phyloP scores from a whole-genome alignment of 2,329 filamentous ascomycete genomes.

The Thielaviopsis punctulata region DNA sequence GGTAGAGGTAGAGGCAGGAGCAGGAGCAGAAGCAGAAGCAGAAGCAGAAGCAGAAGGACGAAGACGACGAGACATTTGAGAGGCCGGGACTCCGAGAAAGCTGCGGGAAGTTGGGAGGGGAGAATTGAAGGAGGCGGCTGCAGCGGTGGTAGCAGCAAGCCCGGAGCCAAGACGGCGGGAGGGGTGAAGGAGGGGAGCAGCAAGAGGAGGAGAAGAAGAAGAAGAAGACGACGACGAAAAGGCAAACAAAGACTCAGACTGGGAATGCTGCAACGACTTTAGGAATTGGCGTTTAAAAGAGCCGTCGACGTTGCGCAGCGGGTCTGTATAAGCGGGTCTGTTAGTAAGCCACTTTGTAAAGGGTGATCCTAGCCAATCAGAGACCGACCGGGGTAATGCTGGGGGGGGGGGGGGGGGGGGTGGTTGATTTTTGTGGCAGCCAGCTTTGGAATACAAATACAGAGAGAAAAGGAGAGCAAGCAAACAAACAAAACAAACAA shows the following conservation, averaged over 20 bases:
- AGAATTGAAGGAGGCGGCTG: neutral
- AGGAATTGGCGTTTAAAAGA: slow-evolving; percentile 10
- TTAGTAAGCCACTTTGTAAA: slow-evolving; percentile 7
- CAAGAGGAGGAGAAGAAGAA: neutral
- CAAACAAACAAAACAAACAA: too few species aligned
- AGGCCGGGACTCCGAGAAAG: neutral
- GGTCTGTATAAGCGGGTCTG: slow-evolving; percentile 9
- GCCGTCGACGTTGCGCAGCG: slow-evolving; percentile 10
- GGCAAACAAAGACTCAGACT: neutral
- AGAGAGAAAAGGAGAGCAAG: neutral
- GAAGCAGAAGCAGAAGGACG: neutral
- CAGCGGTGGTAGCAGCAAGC: neutral
- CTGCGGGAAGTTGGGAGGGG: neutral
- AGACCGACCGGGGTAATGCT: neutral
- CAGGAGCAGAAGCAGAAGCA: neutral
- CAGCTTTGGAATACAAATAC: neutral
- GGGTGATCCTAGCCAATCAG: neutral
- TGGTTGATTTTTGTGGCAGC: neutral
- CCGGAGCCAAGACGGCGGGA: neutral
- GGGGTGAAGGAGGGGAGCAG: neutral
- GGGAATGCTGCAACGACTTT: slow-evolving; percentile 2
- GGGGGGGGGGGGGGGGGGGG: neutral
- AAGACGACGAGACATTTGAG: neutral
- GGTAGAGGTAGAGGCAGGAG: too few species aligned
- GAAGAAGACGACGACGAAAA: neutral